Evolutionary conservation across 2,329 filamentous ascomycete species (phyloP), one percentile per base, ranked within the genome.

Genomic region (Pseudonectria foliicola): DNA sequence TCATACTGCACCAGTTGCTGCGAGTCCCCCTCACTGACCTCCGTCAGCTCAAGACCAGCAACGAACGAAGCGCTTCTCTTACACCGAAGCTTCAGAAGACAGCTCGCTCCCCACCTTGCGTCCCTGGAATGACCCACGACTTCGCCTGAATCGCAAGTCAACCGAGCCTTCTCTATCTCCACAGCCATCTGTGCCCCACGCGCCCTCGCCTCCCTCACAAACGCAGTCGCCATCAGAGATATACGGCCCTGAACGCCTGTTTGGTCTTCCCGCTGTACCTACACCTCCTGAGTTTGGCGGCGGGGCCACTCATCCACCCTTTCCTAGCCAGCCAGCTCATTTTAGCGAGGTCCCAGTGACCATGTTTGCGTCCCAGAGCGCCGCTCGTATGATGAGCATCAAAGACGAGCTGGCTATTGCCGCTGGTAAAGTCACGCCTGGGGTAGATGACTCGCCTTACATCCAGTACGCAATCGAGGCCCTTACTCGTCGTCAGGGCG

Each of bases 401-500:
- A 72, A 73, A 34, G 71, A 77, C 35, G 67, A 72, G 28, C 54
- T 75, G 25, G 62, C 68, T 31, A 60, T 70, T 34, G 64, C 68
- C 13, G 71, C 61, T 25, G 64, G 68, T 38, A 67, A 67, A 27
- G 68, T 78, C 36, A 90, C 85, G 0, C 88, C 88, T 0, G 85
- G 82, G 8, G 68, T 87, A 26, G 88, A 95, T 52, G 84, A 94
- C 53, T 83, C 80, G 7, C 88, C 87, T 1, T 94, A 89, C 59
- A 85, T 95, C 44, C 83, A 83, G 44, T 93, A 92, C 57, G 89
- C 90, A 27, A 77, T 96, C 43, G 85, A 94, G 44, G 86, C 90
- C 43, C 67, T 96, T 48, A 93, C 87, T 6, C 71, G 82, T 31
- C 77, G 84, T 50, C 80, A 80, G 38, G 78, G 85, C 40, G 69